phyloP scores from a whole-genome alignment of 2,329 filamentous ascomycete species.

The Alternaria hordeiaustralica region DNA sequence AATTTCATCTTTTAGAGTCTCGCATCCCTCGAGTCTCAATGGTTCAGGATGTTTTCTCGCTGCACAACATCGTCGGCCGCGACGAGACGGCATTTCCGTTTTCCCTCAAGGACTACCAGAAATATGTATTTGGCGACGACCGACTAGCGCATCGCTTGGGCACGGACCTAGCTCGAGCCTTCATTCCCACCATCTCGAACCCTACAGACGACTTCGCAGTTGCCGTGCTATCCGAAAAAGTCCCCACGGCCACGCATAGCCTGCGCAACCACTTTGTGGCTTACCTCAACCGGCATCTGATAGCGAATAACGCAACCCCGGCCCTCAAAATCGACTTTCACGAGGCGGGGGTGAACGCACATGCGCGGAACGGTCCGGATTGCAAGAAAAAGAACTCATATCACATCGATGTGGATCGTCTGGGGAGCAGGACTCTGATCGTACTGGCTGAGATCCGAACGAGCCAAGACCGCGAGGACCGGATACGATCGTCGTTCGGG shows the following conservation, averaged over 20 bases:
- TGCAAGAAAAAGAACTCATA: constrained; percentile 10
- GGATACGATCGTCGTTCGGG: constrained; percentile 16
- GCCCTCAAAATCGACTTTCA: constrained; percentile 29
- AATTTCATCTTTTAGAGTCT: constrained; percentile 1
- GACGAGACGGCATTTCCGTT: constrained; percentile 26
- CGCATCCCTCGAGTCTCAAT: constrained; percentile 18
- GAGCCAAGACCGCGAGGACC: constrained; percentile 20
- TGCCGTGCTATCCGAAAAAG: constrained; percentile 31
- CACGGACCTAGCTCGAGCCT: constrained; percentile 35
- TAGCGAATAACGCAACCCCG: constrained; percentile 22
- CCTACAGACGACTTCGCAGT: constrained; percentile 23
- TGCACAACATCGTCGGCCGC: constrained; percentile 22
- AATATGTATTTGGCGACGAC: constrained; percentile 35
- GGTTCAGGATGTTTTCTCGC: constrained; percentile 29
- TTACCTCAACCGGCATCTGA: constrained; percentile 30
- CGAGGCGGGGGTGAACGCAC: not conserved
- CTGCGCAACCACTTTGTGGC: constrained; percentile 31
- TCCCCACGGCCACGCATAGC: constrained; percentile 29
- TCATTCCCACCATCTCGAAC: constrained; percentile 25
- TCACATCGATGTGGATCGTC: constrained; percentile 23
- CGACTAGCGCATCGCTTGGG: constrained; percentile 31
- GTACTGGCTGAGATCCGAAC: constrained; percentile 27
- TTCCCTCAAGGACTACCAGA: constrained; percentile 29
- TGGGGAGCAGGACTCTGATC: constrained; percentile 19
- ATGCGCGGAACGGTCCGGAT: constrained; percentile 16